Evolutionary conservation across 2,329 filamentous ascomycete genomes (phyloP), one percentile per base, ranked within the genome.

Genomic region (Cucurbitaria berberidis): DNA sequence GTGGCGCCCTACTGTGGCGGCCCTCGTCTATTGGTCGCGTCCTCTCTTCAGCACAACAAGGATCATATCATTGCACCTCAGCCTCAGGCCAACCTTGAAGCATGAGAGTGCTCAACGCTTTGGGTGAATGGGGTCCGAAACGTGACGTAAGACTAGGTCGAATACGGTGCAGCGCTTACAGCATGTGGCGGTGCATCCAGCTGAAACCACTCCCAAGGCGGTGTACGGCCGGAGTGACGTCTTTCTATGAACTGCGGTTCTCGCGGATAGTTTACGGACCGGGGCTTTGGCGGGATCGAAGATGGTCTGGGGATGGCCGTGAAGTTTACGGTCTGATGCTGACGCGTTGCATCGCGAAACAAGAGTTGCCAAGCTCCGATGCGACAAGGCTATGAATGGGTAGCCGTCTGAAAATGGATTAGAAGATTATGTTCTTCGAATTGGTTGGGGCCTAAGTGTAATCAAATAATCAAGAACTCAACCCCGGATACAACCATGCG

Each of bases 21-120:
- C 38, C 36, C 11, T 16, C 11, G 2, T 13, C 51, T 24, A 67
- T 62, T 65, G 62, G 62, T 21, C 27, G 18, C 21, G 3, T 22
- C n/a, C 36, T 36, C 21, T 45, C 45, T 45, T 51, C 51, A 56
- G 55, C 58, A 48, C 26, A 15, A 44, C 51, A 51, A 40, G 46
- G 53, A 26, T 27, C n/a, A 22, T 32, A 38, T 24, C 27, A 41
- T 42, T 32, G 22, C 38, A 27, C 44, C 55, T 53, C 47, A 60
- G 62, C 62, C 62, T 56, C 59, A 57, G 57, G 54, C 57, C 45
- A 55, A 22, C 32, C 45, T 51, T 6, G 26, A 47, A 45, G 40
- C 45, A 55, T 55, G 35, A 48, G 26, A 27, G 41, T 24, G n/a
- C 27, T 19, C 19, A 2, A 36, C 43, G n/a, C 22, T 43, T 46